phyloP scores from a whole-genome alignment of 2,329 filamentous ascomycete species.

The Fusarium pseudonygamai region DNA sequence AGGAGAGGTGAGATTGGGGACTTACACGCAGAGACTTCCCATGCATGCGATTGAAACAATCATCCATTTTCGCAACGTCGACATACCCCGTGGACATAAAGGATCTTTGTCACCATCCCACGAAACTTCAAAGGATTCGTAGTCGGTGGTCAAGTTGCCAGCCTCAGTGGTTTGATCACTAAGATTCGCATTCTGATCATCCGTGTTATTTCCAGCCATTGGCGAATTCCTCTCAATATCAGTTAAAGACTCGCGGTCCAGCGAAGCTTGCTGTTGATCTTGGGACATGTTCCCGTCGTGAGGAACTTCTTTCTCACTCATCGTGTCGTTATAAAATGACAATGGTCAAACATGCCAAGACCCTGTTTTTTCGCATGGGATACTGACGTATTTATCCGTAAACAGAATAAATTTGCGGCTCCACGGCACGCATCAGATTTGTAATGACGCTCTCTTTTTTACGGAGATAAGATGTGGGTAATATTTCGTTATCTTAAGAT shows the following conservation, averaged over 20 bases:
- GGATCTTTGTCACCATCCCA: constrained; percentile 30
- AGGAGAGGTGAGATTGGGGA: accelerated
- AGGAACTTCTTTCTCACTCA: background rate
- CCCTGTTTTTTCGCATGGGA: background rate
- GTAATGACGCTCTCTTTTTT: constrained; percentile 15
- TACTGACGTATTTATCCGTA: constrained; percentile 3
- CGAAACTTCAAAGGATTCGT: background rate
- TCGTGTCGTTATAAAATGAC: background rate
- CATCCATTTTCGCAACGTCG: constrained; percentile 15
- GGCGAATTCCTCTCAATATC: background rate
- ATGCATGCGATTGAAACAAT: constrained; percentile 28
- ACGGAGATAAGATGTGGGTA: constrained; percentile 25
- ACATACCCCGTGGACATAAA: constrained; percentile 24
- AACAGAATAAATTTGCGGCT: background rate
- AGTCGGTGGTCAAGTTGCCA: background rate
- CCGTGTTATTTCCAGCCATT: background rate
- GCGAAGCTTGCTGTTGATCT: background rate
- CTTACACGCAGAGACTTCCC: constrained; percentile 31
- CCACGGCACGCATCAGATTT: constrained; percentile 17
- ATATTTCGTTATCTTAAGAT: background rate
- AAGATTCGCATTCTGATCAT: background rate
- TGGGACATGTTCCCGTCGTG: background rate
- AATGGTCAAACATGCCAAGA: background rate
- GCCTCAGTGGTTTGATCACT: constrained; percentile 23
- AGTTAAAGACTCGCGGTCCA: background rate